Base-by-base conservation (phyloP, 768 basidiomycete species). In the Cystofilobasidium macerans region DNA sequence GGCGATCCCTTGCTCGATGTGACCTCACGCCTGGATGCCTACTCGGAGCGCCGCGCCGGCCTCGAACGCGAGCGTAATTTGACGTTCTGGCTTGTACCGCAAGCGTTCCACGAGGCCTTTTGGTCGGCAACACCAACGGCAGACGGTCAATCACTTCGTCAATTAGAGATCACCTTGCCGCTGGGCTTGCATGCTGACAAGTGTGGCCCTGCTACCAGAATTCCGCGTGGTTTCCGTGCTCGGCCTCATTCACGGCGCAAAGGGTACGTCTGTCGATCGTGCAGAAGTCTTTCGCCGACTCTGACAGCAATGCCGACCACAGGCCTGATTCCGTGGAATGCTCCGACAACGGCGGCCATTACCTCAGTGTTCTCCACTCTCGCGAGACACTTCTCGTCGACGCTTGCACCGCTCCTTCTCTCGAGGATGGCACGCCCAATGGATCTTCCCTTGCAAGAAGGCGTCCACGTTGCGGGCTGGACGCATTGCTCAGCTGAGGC, bases 61-160 rank as follows among this genome's bases (percentile, higher is more conserved):
- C 81, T 85, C 69, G 86, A 85, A 1, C 86, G 86, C 83, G 83
- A 84, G 69, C 77, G 82, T 14, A 82, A 80, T 7, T 84, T 86
- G 72, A 81, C 85, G 1, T 80, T 88, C 0, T 89, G 87, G 88
- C 83, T 84, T 1, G 87, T 89, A 1, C 86, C 87, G 0, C 88
- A 89, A 74, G 87, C 81, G 0, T 89, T 89, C 32, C 81, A 80
- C 64, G 72, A 71, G 8, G 69, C 75, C 77, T 40, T 64, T 69
- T 87, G 86, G 86, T 73, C 77, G 71, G 79, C 83, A 7, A 76
- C 73, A 53, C 87, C 87, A 0, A 86, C 85, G 0, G 86, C 86
- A 11, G 77, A 80, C 61, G 86, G 59, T 61, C 18, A 28, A n/a
- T n/a, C n/a, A n/a, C n/a, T n/a, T n/a, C n/a, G n/a, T n/a, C n/a